phyloP scores from a whole-genome alignment of 768 basidiomycete genomes.

The Hemileccinum rubropunctum region DNA sequence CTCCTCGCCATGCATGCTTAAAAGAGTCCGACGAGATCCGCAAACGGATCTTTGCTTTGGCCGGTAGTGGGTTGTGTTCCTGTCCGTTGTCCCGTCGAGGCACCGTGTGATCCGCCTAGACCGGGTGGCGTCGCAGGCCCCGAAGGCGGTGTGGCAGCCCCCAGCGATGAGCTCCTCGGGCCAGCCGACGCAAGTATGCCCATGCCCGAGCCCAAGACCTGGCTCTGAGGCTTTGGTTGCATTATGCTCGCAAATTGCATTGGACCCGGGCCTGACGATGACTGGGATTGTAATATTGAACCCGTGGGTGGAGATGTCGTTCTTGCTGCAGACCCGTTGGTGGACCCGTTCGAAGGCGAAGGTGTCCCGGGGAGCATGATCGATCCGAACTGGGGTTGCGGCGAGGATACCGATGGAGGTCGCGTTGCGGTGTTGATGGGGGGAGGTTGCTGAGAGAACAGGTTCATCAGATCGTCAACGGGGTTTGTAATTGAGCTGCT shows the following conservation, averaged over 20 bases:
- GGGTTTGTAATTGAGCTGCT: no score
- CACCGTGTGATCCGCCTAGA: slow-evolving; percentile 1
- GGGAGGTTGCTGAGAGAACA: slow-evolving; percentile 44
- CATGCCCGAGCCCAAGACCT: background rate
- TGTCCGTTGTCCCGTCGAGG: slow-evolving; percentile 17
- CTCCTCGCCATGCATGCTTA: no score
- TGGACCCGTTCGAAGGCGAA: slow-evolving; percentile 19
- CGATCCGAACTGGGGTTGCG: slow-evolving; percentile 33
- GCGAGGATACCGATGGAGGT: slow-evolving; percentile 19
- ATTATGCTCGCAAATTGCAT: slow-evolving; percentile 14
- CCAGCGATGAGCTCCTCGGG: slow-evolving; percentile 10
- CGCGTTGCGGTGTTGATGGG: slow-evolving; percentile 28
- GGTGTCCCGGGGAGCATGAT: slow-evolving; percentile 46
- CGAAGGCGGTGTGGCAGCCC: slow-evolving; percentile 8
- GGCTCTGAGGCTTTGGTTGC: slow-evolving; percentile 19
- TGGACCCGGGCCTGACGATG: background rate
- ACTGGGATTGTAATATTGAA: no score
- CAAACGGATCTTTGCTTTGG: slow-evolving; percentile 75
- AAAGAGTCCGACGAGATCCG: slow-evolving; percentile 77
- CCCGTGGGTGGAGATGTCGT: slow-evolving; percentile 15
- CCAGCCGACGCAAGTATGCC: background rate
- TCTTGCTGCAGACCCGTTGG: slow-evolving; percentile 10
- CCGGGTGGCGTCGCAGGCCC: slow-evolving; percentile 14
- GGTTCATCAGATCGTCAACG: slow-evolving; percentile 57
- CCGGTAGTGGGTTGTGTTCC: slow-evolving; percentile 23